Evolutionary conservation across 2,329 filamentous ascomycete species (phyloP).

Genomic region (Ophiostoma australiae): DNA sequence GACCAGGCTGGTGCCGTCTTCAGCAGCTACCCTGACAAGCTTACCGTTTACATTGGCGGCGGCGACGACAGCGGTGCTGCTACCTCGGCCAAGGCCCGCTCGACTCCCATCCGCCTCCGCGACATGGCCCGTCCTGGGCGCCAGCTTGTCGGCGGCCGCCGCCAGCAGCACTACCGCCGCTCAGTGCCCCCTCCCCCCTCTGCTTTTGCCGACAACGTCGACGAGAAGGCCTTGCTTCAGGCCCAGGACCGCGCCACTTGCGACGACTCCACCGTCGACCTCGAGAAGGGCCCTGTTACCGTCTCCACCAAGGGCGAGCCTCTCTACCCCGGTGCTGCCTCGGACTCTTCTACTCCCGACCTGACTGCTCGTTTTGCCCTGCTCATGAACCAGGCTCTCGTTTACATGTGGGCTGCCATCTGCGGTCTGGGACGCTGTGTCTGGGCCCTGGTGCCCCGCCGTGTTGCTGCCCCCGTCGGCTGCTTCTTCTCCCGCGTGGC

Average conservation of each 20-base stretch:
- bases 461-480: conserved; percentile 24
- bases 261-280: conserved; percentile 18
- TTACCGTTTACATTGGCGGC: conserved; percentile 28
- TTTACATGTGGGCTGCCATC: conserved; percentile 23
- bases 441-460: conserved; percentile 25
- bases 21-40: conserved; percentile 49
- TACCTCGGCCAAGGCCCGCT: conserved; percentile 17
- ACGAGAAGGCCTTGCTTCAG: conserved; percentile 21
- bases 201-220: neutral
- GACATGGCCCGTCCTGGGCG: conserved; percentile 27
- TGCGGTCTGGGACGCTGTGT: neutral
- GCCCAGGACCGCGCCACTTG: neutral
- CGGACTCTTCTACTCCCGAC: neutral
- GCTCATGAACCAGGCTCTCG: conserved; percentile 24
- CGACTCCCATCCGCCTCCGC: conserved; percentile 23
- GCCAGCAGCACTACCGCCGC: conserved; percentile 23
- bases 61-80: conserved; percentile 15
- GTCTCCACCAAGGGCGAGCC: neutral
- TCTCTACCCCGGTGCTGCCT: neutral
- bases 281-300: conserved; percentile 21
- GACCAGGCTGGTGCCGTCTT: conserved; percentile 61
- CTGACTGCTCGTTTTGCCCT: conserved; percentile 19
- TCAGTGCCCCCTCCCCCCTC: conserved; percentile 17
- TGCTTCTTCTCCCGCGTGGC: conserved; percentile 17
- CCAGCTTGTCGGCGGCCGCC: conserved; percentile 25